These are phyloP conservation scores for Tylopilus intermedius DNA, from an alignment of 768 basidiomycete species.

Conservation along the genomic window DNA sequence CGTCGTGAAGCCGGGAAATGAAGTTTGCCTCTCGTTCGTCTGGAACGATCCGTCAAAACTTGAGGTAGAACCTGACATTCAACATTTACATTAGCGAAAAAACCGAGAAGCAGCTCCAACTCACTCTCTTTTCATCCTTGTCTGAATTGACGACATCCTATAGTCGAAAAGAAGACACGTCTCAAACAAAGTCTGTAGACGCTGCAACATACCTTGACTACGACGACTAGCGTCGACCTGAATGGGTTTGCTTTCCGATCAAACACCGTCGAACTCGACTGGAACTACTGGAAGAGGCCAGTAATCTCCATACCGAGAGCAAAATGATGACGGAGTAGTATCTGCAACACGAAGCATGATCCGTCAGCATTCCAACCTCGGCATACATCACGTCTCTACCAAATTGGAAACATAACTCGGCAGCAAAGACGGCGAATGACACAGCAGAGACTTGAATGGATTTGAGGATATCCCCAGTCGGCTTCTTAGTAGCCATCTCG, in stretches of 20 bases:
- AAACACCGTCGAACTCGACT: conserved; percentile 51
- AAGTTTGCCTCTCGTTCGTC: conserved; percentile 60
- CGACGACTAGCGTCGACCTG: conserved; percentile 51
- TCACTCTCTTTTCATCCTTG: conserved; percentile 54
- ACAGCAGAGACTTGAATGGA: conserved; percentile 33
- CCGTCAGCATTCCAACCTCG: neutral
- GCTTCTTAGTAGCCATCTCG: conserved; percentile 48
- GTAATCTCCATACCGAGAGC: conserved; percentile 58
- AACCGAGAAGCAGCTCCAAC: conserved; percentile 5
- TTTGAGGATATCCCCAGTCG: conserved; percentile 41
- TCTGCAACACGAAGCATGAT: conserved; percentile 31
- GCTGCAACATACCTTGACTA: conserved; percentile 46
- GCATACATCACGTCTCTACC: conserved; percentile 34
- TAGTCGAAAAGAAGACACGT: neutral
- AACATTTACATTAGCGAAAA: neutral
- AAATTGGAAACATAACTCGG: conserved; percentile 46
- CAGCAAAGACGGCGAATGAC: conserved; percentile 26
- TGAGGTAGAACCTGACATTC: conserved; percentile 43
- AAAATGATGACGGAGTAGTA: conserved; percentile 63
- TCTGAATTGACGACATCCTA: conserved; percentile 64
- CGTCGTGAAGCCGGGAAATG: conserved; percentile 54
- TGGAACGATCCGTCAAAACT: conserved; percentile 59
- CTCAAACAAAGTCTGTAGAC: neutral
- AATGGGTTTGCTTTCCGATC: conserved; percentile 60
- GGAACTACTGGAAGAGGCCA: conserved; percentile 59